Evolutionary conservation across 345 rosid species (phyloP), one percentile per base, ranked within the genome.

Genomic region (Salix purpurea): DNA sequence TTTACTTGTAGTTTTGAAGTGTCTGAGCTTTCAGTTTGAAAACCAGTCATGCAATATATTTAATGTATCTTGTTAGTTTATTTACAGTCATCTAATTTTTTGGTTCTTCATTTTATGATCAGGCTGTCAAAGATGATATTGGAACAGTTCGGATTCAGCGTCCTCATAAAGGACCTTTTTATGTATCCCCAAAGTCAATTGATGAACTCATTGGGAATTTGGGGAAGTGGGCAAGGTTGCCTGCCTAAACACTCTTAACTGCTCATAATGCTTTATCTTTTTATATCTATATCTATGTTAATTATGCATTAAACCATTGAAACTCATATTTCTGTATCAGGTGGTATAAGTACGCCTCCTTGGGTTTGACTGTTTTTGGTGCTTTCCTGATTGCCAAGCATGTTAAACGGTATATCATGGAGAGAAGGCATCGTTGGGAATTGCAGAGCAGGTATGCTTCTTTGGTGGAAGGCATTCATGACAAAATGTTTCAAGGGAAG

Each of bases 91-190:
- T 73, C 70, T 72, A 12, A 9, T 36, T 54, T 73, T 58, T 2
- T 77, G 65, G 73, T 30, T 58, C 78, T 76, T 62, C n/a, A 48
- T 75, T 83, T 72, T 70, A 34, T 81, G 16, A 50, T 32, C 81
- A 96, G 99, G 98, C 96, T 54, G 86, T 94, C 84, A 84, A 87
- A 76, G 97, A 93, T 85, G 97, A 96, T 81, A 86, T 90, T 81
- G 99, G 98, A 73, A 91, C 89, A 32, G 71, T 93, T 48, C 88
- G 96, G 77, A 84, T 96, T 77, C 93, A 91, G 86, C 86, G 91
- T 74, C 97, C 97, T 15, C 88, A 88, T 71, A 90, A 87, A 71
- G 97, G 97, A 65, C 99, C 99, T 66, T 96, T 93, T 83, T 93
- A 96, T 78, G 91, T 96, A 34, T 87, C 97, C 76, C 93, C 94